Conservation (phyloP, 345 rosid genomes). For the Bruguiera gymnorhiza region DNA sequence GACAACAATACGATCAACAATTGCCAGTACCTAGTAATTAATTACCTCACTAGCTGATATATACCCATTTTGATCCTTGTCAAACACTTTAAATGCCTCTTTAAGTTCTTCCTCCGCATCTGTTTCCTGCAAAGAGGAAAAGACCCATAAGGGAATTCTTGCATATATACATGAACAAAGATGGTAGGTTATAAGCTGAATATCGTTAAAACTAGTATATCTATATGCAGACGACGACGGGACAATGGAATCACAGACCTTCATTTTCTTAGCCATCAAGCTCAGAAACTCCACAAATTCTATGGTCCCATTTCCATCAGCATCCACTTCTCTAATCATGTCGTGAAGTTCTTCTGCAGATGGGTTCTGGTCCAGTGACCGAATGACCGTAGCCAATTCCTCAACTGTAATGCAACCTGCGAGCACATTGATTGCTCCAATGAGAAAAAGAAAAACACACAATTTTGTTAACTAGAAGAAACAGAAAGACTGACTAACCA, state of each 20-base stretch:
- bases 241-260: conserved; percentile 34
- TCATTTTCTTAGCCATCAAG: conserved; percentile 65
- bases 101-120: conserved; percentile 79
- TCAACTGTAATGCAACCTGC: conserved; percentile 70
- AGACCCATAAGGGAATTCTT: background rate
- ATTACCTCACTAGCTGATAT: conserved; percentile 81
- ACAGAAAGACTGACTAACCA: conserved; percentile 34
- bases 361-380: conserved; percentile 73
- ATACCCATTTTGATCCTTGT: conserved; percentile 81
- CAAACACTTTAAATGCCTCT: conserved; percentile 87
- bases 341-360: conserved; percentile 66
- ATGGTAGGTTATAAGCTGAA: too few relatives aligned
- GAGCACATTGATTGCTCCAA: background rate
- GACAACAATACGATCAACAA: too few relatives aligned
- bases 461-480: background rate
- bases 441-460: background rate
- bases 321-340: conserved; percentile 69
- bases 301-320: conserved; percentile 65
- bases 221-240: background rate
- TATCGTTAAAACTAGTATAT: too few relatives aligned
- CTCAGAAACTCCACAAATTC: conserved; percentile 71
- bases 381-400: conserved; percentile 74
- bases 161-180: too few relatives aligned
- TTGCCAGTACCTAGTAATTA: background rate
- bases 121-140: conserved; percentile 43